Percentiles rank a stretch among this genome's conserved stretches.
phyloP scores from a whole-genome alignment of 495 filamentous ascomycete genomes.

The Aspergillus coremiiformis region DNA sequence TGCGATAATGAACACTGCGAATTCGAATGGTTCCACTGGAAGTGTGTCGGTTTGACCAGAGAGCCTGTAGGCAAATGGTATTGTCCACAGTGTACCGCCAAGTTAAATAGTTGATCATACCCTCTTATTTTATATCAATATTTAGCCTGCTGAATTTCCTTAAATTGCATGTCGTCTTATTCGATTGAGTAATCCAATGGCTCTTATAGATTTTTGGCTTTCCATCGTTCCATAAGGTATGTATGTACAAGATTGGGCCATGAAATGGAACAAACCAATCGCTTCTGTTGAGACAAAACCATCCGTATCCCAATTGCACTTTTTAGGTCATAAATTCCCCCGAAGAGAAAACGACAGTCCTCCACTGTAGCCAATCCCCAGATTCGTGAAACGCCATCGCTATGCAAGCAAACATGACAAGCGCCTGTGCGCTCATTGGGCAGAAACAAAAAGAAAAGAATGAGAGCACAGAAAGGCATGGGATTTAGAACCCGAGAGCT shows the following conservation, averaged over 20 bases:
- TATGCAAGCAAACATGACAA: slow-evolving; percentile 27
- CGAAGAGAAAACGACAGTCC: slow-evolving; percentile 3
- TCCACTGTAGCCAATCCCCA: slow-evolving; percentile 13
- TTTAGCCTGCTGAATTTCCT: background rate
- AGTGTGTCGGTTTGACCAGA: slow-evolving; percentile 78
- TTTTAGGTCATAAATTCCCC: slow-evolving; percentile 5
- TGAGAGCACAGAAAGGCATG: background rate
- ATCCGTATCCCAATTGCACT: slow-evolving; percentile 1
- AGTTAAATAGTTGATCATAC: slow-evolving; percentile 39
- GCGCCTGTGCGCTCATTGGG: slow-evolving; percentile 11
- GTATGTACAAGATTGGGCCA: background rate
- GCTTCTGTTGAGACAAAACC: slow-evolving; percentile 3
- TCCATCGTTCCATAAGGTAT: background rate
- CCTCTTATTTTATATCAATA: background rate
- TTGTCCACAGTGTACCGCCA: slow-evolving; percentile 72
- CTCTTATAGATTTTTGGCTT: background rate
- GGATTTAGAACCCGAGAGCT: slow-evolving; percentile 29
- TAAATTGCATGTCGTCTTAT: slow-evolving; percentile 1
- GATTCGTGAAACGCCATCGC: slow-evolving; percentile 34
- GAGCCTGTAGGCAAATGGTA: slow-evolving; percentile 92
- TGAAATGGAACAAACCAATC: background rate
- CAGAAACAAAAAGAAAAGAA: slow-evolving; percentile 6
- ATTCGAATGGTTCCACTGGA: slow-evolving; percentile 98
- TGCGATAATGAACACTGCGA: slow-evolving; percentile 91
- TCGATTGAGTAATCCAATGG: background rate